These are phyloP conservation scores for Saccharomycopsis phalli DNA, from an alignment of 1,139 yeast species.

Conservation along the genomic window DNA sequence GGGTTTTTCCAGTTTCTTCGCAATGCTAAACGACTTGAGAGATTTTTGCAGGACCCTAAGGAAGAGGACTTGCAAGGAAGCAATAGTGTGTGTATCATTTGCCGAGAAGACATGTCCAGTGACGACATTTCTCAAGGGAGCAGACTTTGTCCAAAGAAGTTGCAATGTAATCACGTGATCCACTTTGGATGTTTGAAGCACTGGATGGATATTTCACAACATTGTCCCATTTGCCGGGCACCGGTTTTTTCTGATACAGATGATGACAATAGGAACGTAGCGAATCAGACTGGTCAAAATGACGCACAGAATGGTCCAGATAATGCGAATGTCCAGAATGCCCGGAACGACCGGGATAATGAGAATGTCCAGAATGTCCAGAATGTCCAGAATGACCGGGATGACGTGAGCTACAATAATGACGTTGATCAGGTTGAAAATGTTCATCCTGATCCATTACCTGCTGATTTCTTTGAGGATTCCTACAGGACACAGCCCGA, in stretches of 20 bases:
- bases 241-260: slow-evolving; percentile 41
- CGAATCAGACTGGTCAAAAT: neutral
- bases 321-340: neutral
- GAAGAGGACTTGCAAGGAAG: slow-evolving; percentile 51
- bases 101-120: slow-evolving; percentile 71
- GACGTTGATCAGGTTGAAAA: neutral
- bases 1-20: slow-evolving; percentile 49
- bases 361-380: neutral
- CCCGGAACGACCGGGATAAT: neutral
- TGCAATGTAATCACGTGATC: slow-evolving; percentile 78
- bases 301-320: neutral
- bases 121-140: slow-evolving; percentile 28
- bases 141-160: slow-evolving; percentile 61
- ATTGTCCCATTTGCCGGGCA: slow-evolving; percentile 85
- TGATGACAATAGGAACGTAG: slow-evolving; percentile 21
- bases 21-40: slow-evolving; percentile 59
- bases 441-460: too few relatives aligned
- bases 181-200: slow-evolving; percentile 87
- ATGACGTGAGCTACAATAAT: neutral
- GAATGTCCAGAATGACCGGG: neutral
- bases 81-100: slow-evolving; percentile 61
- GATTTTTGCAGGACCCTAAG: slow-evolving; percentile 52
- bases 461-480: too few relatives aligned
- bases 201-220: slow-evolving; percentile 88
- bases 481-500: neutral